Base-by-base conservation (phyloP, 805 yeast genomes). In the Candida corydali region DNA sequence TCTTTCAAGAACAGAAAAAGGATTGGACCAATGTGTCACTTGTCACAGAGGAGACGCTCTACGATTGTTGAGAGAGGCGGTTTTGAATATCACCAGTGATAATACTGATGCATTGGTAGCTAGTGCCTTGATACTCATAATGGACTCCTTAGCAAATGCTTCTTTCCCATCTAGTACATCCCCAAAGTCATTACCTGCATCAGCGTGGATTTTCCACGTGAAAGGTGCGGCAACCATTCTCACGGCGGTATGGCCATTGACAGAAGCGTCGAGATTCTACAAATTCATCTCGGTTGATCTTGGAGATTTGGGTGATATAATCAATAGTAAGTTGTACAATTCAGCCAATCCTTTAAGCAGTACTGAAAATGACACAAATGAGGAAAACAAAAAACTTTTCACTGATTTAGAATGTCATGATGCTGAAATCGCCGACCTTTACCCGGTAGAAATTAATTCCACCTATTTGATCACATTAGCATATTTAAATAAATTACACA, bases 131-230 rank as follows among this genome's bases (percentile, higher is more conserved):
- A 79, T 91, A 26, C 65, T 91, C 38, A 88, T 88, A 38, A 85
- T 91, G 85, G 98, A 91, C 56, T 86, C 97, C 0, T 65, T 87
- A 45, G 97, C 97, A 3, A 89, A 89, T 59, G 97, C 96, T 0
- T 76, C 81, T 2, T 64, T 75, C 32, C 95, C 77, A 30, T 54
- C 59, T 30, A 59, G 63, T 23, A 63, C 69, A 2, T 61, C 68
- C 3, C 69, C 78, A 3, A 76, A 74, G 45, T 80, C 88, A 2
- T 59, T 88, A 39, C 95, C 96, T 1, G 89, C 97, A 2, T 80
- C 93, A 3, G 95, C 97, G 0, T 91, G 98, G 98, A 80, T 91
- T 39, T 93, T 86, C 67, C 97, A 91, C 52, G 96, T 91, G 9
- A 85, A 93, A 49, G 98, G 97, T 22, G 96, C 97, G 0, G 96